These are phyloP conservation scores for Schizosaccharomyces osmophilus DNA, from an alignment of 805 yeast species.

Conservation along the genomic window DNA sequence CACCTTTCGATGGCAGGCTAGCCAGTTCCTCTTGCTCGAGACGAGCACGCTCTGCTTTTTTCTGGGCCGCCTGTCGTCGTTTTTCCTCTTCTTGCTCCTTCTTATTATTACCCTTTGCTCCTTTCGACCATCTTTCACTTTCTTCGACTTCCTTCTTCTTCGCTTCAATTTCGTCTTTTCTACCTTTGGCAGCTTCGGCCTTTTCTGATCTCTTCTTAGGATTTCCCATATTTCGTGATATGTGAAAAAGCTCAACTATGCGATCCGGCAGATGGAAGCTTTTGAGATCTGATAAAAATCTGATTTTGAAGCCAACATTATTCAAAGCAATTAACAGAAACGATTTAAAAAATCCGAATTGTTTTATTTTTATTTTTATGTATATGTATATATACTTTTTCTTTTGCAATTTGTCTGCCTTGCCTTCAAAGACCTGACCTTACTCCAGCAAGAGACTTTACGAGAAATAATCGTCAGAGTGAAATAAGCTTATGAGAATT, in stretches of 20 bases:
- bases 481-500: no score
- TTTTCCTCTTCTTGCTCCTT: slow-evolving; percentile 26
- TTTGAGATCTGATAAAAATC: no score
- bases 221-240: neutral
- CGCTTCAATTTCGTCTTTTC: slow-evolving; percentile 27
- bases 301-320: no score
- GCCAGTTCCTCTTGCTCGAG: slow-evolving; percentile 68
- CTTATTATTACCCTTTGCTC: slow-evolving; percentile 41
- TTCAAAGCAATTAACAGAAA: no score
- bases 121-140: slow-evolving; percentile 43
- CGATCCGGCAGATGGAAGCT: no score
- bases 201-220: slow-evolving; percentile 13
- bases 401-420: no score
- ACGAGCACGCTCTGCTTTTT: slow-evolving; percentile 49
- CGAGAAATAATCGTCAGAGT: no score
- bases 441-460: no score
- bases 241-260: neutral
- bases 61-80: slow-evolving; percentile 27
- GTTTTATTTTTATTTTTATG: no score
- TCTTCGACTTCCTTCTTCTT: slow-evolving; percentile 28
- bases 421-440: no score
- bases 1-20: slow-evolving; percentile 37
- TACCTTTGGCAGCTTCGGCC: slow-evolving; percentile 34
- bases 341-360: no score
- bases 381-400: no score